Conservation (phyloP, 2,329 filamentous ascomycete genomes). For the Microcyclospora pomicola region DNA sequence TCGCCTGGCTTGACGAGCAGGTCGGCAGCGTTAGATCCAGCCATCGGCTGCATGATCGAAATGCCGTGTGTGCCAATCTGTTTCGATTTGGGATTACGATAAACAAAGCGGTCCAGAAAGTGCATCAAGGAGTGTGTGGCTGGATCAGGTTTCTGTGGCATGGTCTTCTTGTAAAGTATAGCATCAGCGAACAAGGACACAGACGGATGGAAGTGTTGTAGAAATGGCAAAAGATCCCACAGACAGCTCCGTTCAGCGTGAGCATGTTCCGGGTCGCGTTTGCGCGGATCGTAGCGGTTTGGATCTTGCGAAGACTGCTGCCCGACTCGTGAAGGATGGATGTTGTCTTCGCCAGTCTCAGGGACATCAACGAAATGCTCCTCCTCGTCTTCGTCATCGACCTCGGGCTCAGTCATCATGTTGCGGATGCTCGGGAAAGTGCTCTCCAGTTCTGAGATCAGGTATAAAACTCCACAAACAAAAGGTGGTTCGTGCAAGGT, state of each 20-base stretch:
- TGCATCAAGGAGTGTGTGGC: conserved; percentile 82
- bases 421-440: conserved; percentile 69
- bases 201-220: conserved; percentile 82
- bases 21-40: conserved; percentile 45
- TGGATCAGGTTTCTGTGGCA: conserved; percentile 79
- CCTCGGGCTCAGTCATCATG: conserved; percentile 68
- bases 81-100: conserved; percentile 72
- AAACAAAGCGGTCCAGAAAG: conserved; percentile 97
- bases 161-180: conserved; percentile 53
- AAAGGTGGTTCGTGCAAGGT: conserved; percentile 86
- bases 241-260: conserved; percentile 87
- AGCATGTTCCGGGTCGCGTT: conserved; percentile 80
- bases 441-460: conserved; percentile 66
- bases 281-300: conserved; percentile 65
- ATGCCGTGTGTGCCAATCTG: conserved; percentile 52
- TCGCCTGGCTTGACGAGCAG: conserved; percentile 48
- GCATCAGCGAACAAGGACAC: conserved; percentile 70
- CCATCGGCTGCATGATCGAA: conserved; percentile 94
- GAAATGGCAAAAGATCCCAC: conserved; percentile 77
- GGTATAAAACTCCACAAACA: conserved; percentile 80
- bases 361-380: conserved; percentile 55
- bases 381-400: conserved; percentile 57
- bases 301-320: not conserved
- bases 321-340: conserved; percentile 4
- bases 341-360: conserved; percentile 25